These are phyloP conservation scores for Rhodamnia argentea DNA, from an alignment of 345 rosid species.

Conservation along the genomic window DNA sequence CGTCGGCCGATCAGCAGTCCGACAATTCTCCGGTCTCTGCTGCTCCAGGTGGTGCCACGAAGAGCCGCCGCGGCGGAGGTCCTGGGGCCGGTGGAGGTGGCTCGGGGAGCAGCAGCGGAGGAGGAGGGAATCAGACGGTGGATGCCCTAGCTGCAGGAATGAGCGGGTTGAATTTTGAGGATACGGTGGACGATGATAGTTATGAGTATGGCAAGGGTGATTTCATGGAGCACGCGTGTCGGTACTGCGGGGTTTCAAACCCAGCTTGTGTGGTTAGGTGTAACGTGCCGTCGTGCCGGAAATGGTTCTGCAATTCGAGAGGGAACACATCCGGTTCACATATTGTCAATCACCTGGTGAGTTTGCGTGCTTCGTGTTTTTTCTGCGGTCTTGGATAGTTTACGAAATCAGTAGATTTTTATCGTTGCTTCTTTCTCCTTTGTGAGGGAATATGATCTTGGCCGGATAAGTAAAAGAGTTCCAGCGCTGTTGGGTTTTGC, in stretches of 20 bases:
- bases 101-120: constrained; percentile 13
- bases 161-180: constrained; percentile 89
- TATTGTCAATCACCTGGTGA: constrained; percentile 94
- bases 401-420: background rate
- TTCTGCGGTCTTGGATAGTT: background rate
- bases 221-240: constrained; percentile 89
- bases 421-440: background rate
- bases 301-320: constrained; percentile 99
- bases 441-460: background rate
- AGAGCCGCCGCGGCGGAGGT: constrained; percentile 10
- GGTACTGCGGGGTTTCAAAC: constrained; percentile 95
- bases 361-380: constrained; percentile 6
- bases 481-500: background rate
- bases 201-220: constrained; percentile 71
- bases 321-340: constrained; percentile 99
- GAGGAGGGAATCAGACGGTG: constrained; percentile 28
- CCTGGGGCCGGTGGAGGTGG: constrained; percentile 14
- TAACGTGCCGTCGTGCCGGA: constrained; percentile 93
- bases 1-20: constrained; percentile 24
- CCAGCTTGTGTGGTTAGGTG: constrained; percentile 98
- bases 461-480: background rate
- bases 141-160: constrained; percentile 70
- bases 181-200: constrained; percentile 75
- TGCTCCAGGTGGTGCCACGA: constrained; percentile 18
- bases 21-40: constrained; percentile 45